A percentile compares a stretch with the other conserved stretches of the same genome.
Conservation (phyloP, 495 filamentous ascomycete species). For the Daldinia decipiens region DNA sequence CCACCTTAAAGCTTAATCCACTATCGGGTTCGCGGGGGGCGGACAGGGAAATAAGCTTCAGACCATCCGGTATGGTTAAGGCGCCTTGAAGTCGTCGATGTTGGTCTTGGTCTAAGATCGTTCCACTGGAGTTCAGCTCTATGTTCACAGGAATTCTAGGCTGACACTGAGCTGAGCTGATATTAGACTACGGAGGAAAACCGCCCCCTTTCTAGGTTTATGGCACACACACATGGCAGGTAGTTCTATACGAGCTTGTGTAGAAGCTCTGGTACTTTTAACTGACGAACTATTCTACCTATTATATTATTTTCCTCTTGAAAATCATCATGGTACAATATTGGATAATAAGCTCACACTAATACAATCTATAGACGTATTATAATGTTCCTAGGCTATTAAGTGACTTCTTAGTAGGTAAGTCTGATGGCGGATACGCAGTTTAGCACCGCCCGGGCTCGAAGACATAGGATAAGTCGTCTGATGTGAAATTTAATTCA, state of each 20-base stretch:
- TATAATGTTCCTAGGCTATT: too few species aligned
- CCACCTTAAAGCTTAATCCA: conserved; percentile 2
- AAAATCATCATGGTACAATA: too few species aligned
- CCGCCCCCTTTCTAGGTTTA: neutral
- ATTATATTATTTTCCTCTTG: too few species aligned
- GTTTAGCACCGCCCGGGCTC: neutral
- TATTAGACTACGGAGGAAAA: neutral
- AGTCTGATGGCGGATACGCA: neutral
- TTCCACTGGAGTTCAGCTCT: neutral
- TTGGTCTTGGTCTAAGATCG: neutral
- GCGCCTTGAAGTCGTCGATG: neutral
- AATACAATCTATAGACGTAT: too few species aligned
- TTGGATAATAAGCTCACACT: too few species aligned
- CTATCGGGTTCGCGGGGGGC: conserved; percentile 1
- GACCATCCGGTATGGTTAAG: neutral
- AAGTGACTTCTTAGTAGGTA: too few species aligned
- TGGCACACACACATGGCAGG: neutral
- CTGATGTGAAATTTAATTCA: neutral
- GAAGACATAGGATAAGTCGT: conserved; percentile 11
- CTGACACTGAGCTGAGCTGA: neutral
- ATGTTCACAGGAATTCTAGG: neutral
- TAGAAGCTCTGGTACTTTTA: too few species aligned
- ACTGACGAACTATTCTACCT: too few species aligned
- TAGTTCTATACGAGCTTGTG: neutral
- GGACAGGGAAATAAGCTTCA: neutral